Percentiles rank a stretch among this genome's conserved stretches.
Conservation (phyloP, 192 early-diverging fungal genomes). For the Backusella parvicylindrica region DNA sequence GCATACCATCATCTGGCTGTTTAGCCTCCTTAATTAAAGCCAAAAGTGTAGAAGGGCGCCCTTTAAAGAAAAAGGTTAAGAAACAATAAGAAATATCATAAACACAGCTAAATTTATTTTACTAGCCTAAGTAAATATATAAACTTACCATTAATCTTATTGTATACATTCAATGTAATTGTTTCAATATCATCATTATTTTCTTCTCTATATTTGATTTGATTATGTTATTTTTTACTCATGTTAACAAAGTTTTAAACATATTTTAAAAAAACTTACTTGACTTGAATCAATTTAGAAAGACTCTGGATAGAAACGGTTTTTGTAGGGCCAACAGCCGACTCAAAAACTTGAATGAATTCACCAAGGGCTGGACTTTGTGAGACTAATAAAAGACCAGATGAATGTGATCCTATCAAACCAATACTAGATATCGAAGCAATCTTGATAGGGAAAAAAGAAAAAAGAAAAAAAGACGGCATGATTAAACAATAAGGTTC, state of each 20-base stretch:
- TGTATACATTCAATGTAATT: constrained; percentile 6
- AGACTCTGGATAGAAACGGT: constrained; percentile 25
- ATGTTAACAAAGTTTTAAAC: background rate
- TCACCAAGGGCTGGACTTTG: background rate
- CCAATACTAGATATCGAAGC: constrained; percentile 28
- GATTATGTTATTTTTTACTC: too few species aligned
- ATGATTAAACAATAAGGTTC: constrained; percentile 1
- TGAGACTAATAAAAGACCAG: constrained; percentile 23
- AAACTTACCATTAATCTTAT: constrained; percentile 8
- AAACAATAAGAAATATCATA: background rate
- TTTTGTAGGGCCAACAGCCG: constrained; percentile 27
- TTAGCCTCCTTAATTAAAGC: constrained; percentile 15
- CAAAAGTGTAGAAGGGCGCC: constrained; percentile 11
- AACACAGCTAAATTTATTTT: background rate
- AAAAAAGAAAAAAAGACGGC: background rate
- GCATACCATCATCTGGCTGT: constrained; percentile 25
- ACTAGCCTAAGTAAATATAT: background rate
- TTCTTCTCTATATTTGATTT: background rate
- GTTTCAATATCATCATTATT: background rate
- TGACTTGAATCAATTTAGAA: constrained; percentile 32
- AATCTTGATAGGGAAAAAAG: constrained; percentile 26
- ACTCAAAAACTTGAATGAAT: constrained; percentile 13
- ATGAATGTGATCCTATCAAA: constrained; percentile 20
- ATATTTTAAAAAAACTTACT: constrained; percentile 7
- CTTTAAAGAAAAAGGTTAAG: constrained; percentile 10